Percentiles rank a stretch among this genome's conserved stretches.
Conservation (phyloP, 371 early-diverging fungal genomes). For the Neoconidiobolus thromboides region DNA sequence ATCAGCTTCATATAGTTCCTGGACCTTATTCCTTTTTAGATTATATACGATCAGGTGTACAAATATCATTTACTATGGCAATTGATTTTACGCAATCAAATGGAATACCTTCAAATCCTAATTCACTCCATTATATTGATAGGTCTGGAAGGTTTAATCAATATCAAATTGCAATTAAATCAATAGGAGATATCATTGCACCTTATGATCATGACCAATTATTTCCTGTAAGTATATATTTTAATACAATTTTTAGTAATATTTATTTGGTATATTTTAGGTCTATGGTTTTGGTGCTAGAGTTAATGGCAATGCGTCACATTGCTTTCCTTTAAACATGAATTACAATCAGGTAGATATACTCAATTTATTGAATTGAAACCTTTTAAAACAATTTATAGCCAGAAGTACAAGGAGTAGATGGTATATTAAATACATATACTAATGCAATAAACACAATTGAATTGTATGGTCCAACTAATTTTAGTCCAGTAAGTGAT, state of each 20-base stretch:
- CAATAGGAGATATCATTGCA: constrained; percentile 22
- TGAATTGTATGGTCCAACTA: constrained; percentile 28
- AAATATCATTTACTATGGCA: constrained; percentile 21
- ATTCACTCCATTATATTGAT: constrained; percentile 20
- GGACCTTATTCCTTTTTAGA: constrained; percentile 18
- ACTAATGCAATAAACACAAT: constrained; percentile 11
- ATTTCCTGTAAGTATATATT: constrained; percentile 11
- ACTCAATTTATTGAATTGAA: background rate
- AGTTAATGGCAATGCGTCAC: constrained; percentile 20
- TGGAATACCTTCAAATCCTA: constrained; percentile 19
- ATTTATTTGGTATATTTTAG: constrained; percentile 8
- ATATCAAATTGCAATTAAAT: constrained; percentile 22
- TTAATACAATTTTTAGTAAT: background rate
- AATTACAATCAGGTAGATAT: constrained; percentile 14
- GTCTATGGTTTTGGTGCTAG: constrained; percentile 30
- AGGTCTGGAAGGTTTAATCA: constrained; percentile 13
- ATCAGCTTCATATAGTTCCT: background rate
- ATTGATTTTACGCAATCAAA: constrained; percentile 33
- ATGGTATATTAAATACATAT: constrained; percentile 25
- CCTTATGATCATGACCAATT: constrained; percentile 17
- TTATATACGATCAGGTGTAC: constrained; percentile 22
- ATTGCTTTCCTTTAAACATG: constrained; percentile 24
- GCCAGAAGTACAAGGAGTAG: constrained; percentile 26
- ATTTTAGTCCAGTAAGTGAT: constrained; percentile 22
- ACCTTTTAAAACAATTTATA: background rate